phyloP scores from a whole-genome alignment of 805 yeast species.

The Groenewaldozyma salmanticensis region DNA sequence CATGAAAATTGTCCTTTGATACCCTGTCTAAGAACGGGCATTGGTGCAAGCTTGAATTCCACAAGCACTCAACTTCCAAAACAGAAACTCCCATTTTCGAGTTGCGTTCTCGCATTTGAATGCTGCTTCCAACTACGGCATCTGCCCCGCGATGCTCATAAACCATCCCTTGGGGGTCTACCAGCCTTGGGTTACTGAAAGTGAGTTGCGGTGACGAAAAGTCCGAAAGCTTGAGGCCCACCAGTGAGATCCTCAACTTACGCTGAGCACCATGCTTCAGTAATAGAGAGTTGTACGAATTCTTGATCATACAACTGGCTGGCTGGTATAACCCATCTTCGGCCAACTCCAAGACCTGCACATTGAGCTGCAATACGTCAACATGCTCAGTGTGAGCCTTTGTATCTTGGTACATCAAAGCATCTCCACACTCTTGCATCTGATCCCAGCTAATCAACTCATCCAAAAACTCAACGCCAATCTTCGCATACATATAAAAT shows the following conservation, averaged over 20 bases:
- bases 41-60: conserved; percentile 9
- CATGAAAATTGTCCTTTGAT: conserved; percentile 2
- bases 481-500: conserved; percentile 2
- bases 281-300: not conserved
- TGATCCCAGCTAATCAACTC: conserved; percentile 13
- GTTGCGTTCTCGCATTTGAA: not conserved
- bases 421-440: conserved; percentile 10
- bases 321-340: conserved; percentile 10
- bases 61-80: not conserved
- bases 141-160: not conserved
- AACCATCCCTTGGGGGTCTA: conserved; percentile 8
- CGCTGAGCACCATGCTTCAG: conserved; percentile 15
- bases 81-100: not conserved
- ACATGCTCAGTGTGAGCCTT: not conserved
- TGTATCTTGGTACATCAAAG: not conserved
- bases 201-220: not conserved
- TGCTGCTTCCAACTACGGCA: not conserved
- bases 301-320: conserved; percentile 1
- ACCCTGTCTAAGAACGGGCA: conserved; percentile 6
- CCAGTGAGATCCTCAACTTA: conserved; percentile 1
- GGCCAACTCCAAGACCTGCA: conserved; percentile 6
- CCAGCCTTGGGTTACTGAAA: conserved; percentile 1
- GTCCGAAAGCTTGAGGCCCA: not conserved
- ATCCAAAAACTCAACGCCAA: conserved; percentile 4
- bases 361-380: not conserved